Evolutionary conservation across 2,329 filamentous ascomycete species (phyloP).

Genomic region (Anisogramma anomala): DNA sequence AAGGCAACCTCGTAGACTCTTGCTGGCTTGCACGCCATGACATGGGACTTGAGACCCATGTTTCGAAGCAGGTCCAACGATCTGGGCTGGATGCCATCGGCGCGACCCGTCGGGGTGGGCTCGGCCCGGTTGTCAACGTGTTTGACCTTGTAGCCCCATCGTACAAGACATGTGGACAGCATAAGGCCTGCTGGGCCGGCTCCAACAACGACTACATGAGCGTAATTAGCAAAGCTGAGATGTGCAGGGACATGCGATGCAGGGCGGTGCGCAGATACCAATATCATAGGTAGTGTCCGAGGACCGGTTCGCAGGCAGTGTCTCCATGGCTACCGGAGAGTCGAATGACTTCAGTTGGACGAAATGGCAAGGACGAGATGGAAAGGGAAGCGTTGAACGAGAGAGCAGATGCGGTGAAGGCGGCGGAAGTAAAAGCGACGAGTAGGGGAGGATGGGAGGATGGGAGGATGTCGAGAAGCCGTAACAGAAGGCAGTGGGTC

Average conservation of each 20-base stretch:
- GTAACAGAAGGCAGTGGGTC: too few species aligned
- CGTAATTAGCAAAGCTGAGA: slow-evolving; percentile 14
- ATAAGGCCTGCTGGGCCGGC: slow-evolving; percentile 82
- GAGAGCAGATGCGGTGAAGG: too few species aligned
- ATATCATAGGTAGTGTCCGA: slow-evolving; percentile 17
- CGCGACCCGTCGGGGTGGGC: slow-evolving; percentile 73
- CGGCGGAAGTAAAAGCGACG: too few species aligned
- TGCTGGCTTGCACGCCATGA: slow-evolving; percentile 80
- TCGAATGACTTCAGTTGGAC: too few species aligned
- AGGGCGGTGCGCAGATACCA: slow-evolving; percentile 2
- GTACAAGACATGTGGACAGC: slow-evolving; percentile 73
- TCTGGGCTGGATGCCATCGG: slow-evolving; percentile 84
- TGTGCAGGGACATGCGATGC: neutral
- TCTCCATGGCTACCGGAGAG: slow-evolving; percentile 11
- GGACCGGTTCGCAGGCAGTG: slow-evolving; percentile 8
- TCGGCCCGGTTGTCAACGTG: slow-evolving; percentile 85
- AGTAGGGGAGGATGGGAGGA: too few species aligned
- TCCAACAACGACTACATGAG: slow-evolving; percentile 62
- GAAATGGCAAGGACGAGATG: too few species aligned
- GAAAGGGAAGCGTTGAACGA: neutral
- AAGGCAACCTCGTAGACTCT: slow-evolving; percentile 72
- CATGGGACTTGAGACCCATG: slow-evolving; percentile 75
- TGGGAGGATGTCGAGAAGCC: too few species aligned
- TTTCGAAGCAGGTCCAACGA: slow-evolving; percentile 79
- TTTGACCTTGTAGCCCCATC: slow-evolving; percentile 93